Conservation (phyloP, 2,329 filamentous ascomycete species). For the Dactylellina sp. region DNA sequence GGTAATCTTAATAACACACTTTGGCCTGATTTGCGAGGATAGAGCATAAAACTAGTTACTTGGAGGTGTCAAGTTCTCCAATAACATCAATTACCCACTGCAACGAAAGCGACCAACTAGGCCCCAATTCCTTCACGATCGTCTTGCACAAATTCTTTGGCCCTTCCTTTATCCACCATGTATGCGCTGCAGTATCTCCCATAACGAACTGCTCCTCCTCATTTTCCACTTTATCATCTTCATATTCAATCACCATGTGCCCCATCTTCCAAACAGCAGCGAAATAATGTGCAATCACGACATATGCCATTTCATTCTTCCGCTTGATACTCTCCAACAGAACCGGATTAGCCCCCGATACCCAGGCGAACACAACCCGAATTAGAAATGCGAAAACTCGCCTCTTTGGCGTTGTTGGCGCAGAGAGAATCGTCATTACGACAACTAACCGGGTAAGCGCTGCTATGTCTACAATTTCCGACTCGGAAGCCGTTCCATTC, state of each 20-base stretch:
- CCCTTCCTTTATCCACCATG: conserved; percentile 7
- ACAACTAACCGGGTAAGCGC: background rate
- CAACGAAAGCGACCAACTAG: background rate
- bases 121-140: conserved; percentile 4
- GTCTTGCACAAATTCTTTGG: conserved; percentile 12
- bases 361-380: conserved; percentile 4
- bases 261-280: conserved; percentile 7
- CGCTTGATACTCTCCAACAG: background rate
- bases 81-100: conserved; percentile 1
- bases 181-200: background rate
- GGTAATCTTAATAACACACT: too few relatives aligned
- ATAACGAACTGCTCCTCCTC: conserved; percentile 9
- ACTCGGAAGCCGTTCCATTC: background rate
- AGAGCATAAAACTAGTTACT: too few relatives aligned
- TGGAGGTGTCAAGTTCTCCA: background rate
- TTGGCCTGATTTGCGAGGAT: too few relatives aligned
- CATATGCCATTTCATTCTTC: conserved; percentile 3
- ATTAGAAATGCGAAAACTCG: conserved; percentile 9
- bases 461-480: background rate
- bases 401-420: background rate
- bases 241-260: background rate
- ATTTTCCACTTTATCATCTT: background rate
- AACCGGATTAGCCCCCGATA: background rate
- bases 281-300: conserved; percentile 1
- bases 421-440: conserved; percentile 1